phyloP scores from a whole-genome alignment of 805 yeast species.

The Hyphopichia homilentoma region DNA sequence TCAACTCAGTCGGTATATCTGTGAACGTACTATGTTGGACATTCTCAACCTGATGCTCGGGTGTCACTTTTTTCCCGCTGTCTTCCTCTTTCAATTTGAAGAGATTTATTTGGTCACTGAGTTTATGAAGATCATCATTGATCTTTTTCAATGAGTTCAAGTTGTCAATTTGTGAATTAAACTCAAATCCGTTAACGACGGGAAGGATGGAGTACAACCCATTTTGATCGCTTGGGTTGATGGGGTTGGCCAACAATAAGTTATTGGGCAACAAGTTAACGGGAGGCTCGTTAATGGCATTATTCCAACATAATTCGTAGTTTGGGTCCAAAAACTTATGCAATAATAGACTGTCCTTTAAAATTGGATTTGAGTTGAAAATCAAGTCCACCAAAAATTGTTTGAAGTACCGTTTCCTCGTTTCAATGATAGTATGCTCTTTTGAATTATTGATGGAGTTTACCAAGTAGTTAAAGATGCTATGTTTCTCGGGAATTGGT shows the following conservation, averaged over 20 bases:
- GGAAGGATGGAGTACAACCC: conserved; percentile 52
- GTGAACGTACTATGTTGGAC: conserved; percentile 13
- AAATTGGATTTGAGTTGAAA: conserved; percentile 21
- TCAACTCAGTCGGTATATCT: conserved; percentile 28
- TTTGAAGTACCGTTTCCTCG: conserved; percentile 44
- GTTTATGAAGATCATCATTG: conserved; percentile 30
- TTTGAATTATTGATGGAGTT: conserved; percentile 36
- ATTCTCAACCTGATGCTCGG: not conserved
- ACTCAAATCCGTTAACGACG: conserved; percentile 35
- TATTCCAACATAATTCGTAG: conserved; percentile 48
- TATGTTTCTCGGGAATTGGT: conserved; percentile 45
- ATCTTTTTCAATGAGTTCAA: conserved; percentile 27
- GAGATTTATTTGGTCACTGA: conserved; percentile 30
- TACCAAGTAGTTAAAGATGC: conserved; percentile 40
- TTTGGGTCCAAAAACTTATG: conserved; percentile 49
- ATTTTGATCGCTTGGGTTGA: conserved; percentile 49
- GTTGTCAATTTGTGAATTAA: conserved; percentile 26
- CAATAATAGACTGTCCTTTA: conserved; percentile 35
- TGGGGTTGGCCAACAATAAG: conserved; percentile 46
- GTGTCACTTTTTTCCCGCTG: not conserved
- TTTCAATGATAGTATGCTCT: conserved; percentile 40
- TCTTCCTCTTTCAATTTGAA: conserved; percentile 21
- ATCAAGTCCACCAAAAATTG: conserved; percentile 41
- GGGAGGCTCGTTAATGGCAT: conserved; percentile 47
- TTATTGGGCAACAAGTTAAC: conserved; percentile 44